Percentiles rank a stretch among this genome's conserved stretches.
These are phyloP conservation scores for Mucor racemosus DNA, from an alignment of 371 early-diverging fungal species.

Conservation along the genomic window DNA sequence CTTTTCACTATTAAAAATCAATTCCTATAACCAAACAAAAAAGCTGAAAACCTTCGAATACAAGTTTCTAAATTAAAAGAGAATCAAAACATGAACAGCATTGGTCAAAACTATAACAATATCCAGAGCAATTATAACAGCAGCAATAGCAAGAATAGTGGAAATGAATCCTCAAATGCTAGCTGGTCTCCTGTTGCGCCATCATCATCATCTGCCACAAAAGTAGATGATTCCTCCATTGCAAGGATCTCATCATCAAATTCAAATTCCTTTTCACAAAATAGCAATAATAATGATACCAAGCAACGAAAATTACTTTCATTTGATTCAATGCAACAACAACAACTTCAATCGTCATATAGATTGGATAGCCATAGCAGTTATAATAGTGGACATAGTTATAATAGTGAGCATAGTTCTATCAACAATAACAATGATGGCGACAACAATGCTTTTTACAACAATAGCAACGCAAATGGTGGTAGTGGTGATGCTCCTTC, in stretches of 20 bases:
- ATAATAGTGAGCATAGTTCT: background rate
- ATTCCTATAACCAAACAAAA: background rate
- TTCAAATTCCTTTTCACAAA: conserved; percentile 4
- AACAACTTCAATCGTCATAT: conserved; percentile 12
- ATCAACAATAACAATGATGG: background rate
- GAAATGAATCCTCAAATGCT: background rate
- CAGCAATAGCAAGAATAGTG: background rate
- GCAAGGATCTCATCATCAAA: conserved; percentile 1
- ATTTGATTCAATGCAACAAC: conserved; percentile 24
- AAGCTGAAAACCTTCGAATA: conserved; percentile 32
- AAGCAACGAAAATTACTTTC: conserved; percentile 19
- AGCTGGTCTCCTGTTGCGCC: conserved; percentile 7
- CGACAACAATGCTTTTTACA: background rate
- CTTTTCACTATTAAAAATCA: background rate
- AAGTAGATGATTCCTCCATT: conserved; percentile 1
- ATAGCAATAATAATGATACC: conserved; percentile 12
- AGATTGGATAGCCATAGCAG: conserved; percentile 8
- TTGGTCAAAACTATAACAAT: background rate
- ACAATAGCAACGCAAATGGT: background rate
- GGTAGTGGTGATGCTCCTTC: background rate
- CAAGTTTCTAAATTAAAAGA: conserved; percentile 32
- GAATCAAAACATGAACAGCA: conserved; percentile 8
- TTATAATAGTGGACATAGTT: background rate
- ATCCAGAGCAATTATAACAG: background rate
- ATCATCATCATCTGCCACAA: background rate